Evolutionary conservation across 179 eudicot species (phyloP).

Genomic region (Silene vulgaris): DNA sequence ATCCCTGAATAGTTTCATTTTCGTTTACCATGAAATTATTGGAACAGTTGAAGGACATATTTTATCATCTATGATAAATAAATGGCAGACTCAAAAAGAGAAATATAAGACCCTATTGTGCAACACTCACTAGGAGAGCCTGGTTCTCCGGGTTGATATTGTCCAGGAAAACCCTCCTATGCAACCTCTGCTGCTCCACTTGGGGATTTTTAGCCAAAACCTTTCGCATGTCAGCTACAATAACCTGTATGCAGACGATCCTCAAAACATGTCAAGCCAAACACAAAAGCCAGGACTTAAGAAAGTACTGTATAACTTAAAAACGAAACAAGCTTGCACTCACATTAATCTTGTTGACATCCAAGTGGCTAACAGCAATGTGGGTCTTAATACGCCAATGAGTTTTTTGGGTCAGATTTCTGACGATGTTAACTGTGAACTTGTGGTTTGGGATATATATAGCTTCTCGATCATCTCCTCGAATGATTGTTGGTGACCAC

Average conservation of each 20-base stretch:
- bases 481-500: constrained; percentile 93
- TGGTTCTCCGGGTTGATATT: constrained; percentile 77
- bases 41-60: neutral
- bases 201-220: constrained; percentile 88
- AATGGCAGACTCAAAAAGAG: neutral
- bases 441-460: constrained; percentile 91
- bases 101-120: neutral
- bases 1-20: neutral
- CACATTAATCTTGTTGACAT: constrained; percentile 79
- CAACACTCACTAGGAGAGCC: constrained; percentile 60
- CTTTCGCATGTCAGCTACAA: constrained; percentile 97
- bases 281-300: neutral
- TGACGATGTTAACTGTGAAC: constrained; percentile 79
- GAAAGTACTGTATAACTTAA: neutral
- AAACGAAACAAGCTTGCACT: constrained; percentile 21
- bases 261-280: constrained; percentile 12
- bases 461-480: constrained; percentile 97
- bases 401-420: constrained; percentile 85
- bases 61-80: too few relatives aligned
- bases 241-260: constrained; percentile 43
- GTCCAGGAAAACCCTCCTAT: constrained; percentile 86
- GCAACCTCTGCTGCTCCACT: constrained; percentile 88
- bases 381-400: constrained; percentile 97
- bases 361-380: constrained; percentile 81
- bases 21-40: neutral